Percentiles rank a stretch among this genome's conserved stretches.
Evolutionary conservation across 441 rosid species (phyloP).

Genomic region (Gossypium aridum): DNA sequence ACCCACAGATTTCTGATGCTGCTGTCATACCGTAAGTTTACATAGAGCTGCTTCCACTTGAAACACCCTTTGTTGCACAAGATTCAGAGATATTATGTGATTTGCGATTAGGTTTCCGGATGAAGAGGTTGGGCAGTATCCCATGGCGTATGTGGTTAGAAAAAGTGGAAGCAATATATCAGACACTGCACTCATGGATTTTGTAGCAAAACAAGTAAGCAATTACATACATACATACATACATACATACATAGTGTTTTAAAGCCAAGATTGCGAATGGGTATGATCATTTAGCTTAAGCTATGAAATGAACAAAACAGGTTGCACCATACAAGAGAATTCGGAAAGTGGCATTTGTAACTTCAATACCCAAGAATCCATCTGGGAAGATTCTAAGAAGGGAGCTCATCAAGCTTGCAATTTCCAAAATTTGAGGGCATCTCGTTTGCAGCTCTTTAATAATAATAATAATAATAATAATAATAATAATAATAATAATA

Average conservation of each 20-base stretch:
- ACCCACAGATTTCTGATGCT: constrained; percentile 59
- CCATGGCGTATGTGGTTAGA: constrained; percentile 76
- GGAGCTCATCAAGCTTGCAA: constrained; percentile 68
- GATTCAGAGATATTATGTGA: not conserved
- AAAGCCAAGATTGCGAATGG: constrained; percentile 25
- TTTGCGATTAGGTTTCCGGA: constrained; percentile 57
- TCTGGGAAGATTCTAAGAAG: constrained; percentile 91
- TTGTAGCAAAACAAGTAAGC: constrained; percentile 52
- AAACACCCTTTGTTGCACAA: not conserved
- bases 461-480: not conserved
- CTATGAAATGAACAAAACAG: constrained; percentile 8
- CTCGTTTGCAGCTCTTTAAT: not conserved
- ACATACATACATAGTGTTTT: no score
- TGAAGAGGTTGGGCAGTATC: constrained; percentile 71
- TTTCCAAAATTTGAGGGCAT: not conserved
- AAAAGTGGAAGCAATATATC: constrained; percentile 42
- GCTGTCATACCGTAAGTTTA: constrained; percentile 77
- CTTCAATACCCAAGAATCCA: constrained; percentile 75
- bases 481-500: not conserved
- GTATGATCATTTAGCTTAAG: not conserved
- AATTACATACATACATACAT: not conserved
- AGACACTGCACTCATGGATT: constrained; percentile 44
- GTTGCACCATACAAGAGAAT: constrained; percentile 64
- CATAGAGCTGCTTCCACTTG: not conserved
- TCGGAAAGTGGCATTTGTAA: constrained; percentile 58